Evolutionary conservation across 257 asterid genomes (phyloP).

Genomic region (Solanum okadae): DNA sequence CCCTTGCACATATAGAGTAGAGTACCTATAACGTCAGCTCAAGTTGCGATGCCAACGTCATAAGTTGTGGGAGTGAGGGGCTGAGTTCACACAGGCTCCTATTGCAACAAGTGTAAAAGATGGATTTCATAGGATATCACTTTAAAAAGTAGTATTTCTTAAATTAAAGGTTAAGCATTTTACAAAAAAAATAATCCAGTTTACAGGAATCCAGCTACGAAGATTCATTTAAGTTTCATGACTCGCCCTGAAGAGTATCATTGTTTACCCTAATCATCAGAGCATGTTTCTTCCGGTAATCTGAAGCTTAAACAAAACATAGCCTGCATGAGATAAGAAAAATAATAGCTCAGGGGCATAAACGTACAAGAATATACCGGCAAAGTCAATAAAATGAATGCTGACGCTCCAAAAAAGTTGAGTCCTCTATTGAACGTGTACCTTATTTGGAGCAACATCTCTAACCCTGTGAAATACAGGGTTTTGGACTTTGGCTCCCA

Average conservation of each 20-base stretch:
- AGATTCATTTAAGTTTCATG: background rate
- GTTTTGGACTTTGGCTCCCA: constrained; percentile 48
- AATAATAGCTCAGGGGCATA: background rate
- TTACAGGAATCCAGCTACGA: background rate
- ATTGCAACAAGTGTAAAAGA: background rate
- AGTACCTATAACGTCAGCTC: background rate
- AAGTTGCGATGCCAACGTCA: background rate
- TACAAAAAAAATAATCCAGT: background rate
- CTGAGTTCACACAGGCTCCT: background rate
- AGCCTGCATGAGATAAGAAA: constrained; percentile 43
- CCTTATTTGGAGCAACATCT: constrained; percentile 97
- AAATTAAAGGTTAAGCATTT: background rate
- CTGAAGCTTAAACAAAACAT: constrained; percentile 90
- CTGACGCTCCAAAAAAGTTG: background rate
- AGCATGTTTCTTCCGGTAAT: constrained; percentile 78
- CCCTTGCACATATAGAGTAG: background rate
- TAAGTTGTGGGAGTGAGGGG: background rate
- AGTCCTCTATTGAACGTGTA: constrained; percentile 8
- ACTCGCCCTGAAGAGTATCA: background rate
- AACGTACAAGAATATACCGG: background rate
- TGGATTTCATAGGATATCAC: background rate
- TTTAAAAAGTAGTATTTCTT: background rate
- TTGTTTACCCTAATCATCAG: constrained; percentile 7
- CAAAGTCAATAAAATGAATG: background rate
- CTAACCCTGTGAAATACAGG: constrained; percentile 66